phyloP scores from a whole-genome alignment of 2,329 filamentous ascomycete species.

The Paecilomyces dactylethromorphus region DNA sequence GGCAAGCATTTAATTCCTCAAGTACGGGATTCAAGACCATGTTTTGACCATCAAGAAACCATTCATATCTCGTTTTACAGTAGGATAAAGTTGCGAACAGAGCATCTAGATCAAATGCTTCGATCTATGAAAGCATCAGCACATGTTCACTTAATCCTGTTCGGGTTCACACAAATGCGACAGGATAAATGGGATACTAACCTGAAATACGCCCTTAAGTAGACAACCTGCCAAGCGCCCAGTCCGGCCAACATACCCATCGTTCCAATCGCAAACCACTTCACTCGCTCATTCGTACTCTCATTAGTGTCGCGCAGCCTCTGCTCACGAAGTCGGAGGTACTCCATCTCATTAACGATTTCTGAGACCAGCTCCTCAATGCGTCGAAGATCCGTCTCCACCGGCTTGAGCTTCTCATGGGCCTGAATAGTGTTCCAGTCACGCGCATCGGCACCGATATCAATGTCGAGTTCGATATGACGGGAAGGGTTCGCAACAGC shows the following conservation, averaged over 20 bases:
- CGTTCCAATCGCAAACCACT: constrained; percentile 94
- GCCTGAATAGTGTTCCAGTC: constrained; percentile 97
- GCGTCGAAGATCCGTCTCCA: constrained; percentile 87
- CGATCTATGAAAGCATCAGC: constrained; percentile 39
- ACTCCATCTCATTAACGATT: constrained; percentile 93
- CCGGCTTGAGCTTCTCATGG: constrained; percentile 93
- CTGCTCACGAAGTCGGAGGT: constrained; percentile 82
- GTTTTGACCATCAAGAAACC: not conserved
- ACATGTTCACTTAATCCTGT: not conserved
- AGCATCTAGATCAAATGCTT: constrained; percentile 59
- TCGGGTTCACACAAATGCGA: not conserved
- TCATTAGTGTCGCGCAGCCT: constrained; percentile 97
- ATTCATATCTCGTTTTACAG: constrained; percentile 1
- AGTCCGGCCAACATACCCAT: constrained; percentile 85
- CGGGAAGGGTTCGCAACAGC: constrained; percentile 50
- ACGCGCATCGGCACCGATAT: constrained; percentile 93
- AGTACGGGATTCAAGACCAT: not conserved
- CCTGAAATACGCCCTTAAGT: constrained; percentile 95
- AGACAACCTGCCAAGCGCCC: constrained; percentile 96
- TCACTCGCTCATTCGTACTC: constrained; percentile 97
- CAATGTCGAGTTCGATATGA: constrained; percentile 84
- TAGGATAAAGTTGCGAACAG: constrained; percentile 1
- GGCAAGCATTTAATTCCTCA: not conserved
- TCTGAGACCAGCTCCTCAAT: constrained; percentile 87
- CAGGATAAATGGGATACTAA: constrained; percentile 29